phyloP scores from a whole-genome alignment of 31 red algal species.

The Endocladia muricata region DNA sequence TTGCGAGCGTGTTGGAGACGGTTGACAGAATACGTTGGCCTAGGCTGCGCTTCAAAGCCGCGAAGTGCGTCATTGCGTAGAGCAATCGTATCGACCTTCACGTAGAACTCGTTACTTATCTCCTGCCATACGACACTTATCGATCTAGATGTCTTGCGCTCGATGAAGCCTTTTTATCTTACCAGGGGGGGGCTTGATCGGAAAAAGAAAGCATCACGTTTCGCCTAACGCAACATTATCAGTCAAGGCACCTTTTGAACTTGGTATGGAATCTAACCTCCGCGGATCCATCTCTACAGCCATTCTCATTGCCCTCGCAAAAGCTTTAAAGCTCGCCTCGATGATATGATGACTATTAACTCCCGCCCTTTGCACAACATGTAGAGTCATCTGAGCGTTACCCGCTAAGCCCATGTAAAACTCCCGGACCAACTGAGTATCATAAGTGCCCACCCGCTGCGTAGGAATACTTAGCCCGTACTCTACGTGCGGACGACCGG shows the following conservation, averaged over 20 bases:
- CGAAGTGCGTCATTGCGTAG: constrained; percentile 28
- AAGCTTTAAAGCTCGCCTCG: constrained; percentile 96
- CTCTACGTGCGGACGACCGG: constrained; percentile 56
- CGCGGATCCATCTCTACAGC: constrained; percentile 81
- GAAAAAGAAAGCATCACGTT: not conserved
- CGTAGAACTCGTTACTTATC: constrained; percentile 40
- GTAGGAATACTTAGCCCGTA: constrained; percentile 79
- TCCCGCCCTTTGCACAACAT: constrained; percentile 80
- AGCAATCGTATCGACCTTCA: constrained; percentile 38
- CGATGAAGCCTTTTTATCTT: constrained; percentile 34
- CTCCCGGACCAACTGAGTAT: constrained; percentile 94
- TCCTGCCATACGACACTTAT: constrained; percentile 23
- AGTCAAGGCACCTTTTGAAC: constrained; percentile 87
- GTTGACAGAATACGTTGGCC: constrained; percentile 16
- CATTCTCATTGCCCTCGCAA: constrained; percentile 93
- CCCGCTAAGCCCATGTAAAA: constrained; percentile 85
- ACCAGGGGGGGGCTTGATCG: constrained; percentile 21
- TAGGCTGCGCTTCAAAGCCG: constrained; percentile 16
- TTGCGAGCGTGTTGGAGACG: no score
- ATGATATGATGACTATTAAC: constrained; percentile 97
- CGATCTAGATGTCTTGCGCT: constrained; percentile 19
- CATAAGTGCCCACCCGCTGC: constrained; percentile 83
- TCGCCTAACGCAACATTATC: constrained; percentile 58
- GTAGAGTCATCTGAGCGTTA: constrained; percentile 88
- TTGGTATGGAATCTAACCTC: constrained; percentile 62